These are phyloP conservation scores for Tetracladium setigerum DNA, from an alignment of 495 filamentous ascomycete species.

Conservation along the genomic window DNA sequence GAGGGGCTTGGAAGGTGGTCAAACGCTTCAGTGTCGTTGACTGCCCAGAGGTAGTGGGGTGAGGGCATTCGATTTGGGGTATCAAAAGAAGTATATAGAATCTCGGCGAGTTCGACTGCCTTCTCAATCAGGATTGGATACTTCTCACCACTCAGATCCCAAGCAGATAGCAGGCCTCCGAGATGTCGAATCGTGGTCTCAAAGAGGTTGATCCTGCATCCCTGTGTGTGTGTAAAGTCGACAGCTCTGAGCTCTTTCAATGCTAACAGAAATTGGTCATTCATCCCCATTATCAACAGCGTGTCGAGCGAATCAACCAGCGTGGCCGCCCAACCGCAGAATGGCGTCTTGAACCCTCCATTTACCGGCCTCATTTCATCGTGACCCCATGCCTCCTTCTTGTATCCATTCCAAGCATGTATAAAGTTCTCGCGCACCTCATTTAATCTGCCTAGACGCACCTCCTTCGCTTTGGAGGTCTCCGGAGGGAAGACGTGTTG, in stretches of 20 bases:
- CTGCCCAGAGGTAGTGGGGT: slow-evolving; percentile 43
- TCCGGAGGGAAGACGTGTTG: slow-evolving; percentile 10
- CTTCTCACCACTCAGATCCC: slow-evolving; percentile 69
- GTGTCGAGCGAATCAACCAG: slow-evolving; percentile 82
- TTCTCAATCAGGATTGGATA: slow-evolving; percentile 75
- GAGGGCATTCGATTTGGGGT: slow-evolving; percentile 94
- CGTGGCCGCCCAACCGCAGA: slow-evolving; percentile 92
- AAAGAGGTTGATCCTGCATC: slow-evolving; percentile 63
- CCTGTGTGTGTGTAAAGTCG: slow-evolving; percentile 74
- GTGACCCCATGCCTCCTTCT: slow-evolving; percentile 71
- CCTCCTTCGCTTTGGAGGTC: slow-evolving; percentile 33
- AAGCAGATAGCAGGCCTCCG: slow-evolving; percentile 75
- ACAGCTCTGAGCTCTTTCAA: slow-evolving; percentile 66
- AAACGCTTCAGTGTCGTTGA: slow-evolving; percentile 8
- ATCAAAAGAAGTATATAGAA: slow-evolving; percentile 91
- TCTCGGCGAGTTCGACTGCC: slow-evolving; percentile 77
- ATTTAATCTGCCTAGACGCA: slow-evolving; percentile 51
- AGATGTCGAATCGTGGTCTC: slow-evolving; percentile 86
- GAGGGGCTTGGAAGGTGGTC: slow-evolving; percentile 4
- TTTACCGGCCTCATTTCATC: slow-evolving; percentile 74
- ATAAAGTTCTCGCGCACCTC: slow-evolving; percentile 68
- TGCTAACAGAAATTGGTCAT: slow-evolving; percentile 81
- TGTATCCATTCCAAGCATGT: slow-evolving; percentile 80
- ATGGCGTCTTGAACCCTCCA: slow-evolving; percentile 60
- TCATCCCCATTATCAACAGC: slow-evolving; percentile 90